These are phyloP conservation scores for Hanseniaspora mollemarum DNA, from an alignment of 805 yeast genomes.

Conservation along the genomic window DNA sequence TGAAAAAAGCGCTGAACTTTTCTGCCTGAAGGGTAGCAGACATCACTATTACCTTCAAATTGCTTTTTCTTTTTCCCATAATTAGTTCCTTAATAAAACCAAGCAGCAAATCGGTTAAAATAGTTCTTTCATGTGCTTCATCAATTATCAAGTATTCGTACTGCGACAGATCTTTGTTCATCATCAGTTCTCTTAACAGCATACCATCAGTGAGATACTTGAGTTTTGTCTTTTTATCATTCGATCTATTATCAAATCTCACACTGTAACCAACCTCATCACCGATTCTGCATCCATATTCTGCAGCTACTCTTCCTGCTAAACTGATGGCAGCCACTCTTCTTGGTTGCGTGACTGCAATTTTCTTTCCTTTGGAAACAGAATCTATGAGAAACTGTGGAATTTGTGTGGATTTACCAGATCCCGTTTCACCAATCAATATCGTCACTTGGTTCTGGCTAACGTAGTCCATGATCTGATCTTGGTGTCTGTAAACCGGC, in stretches of 20 bases:
- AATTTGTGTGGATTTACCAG: constrained; percentile 94
- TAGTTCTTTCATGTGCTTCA: constrained; percentile 96
- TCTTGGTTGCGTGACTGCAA: constrained; percentile 95
- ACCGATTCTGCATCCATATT: constrained; percentile 66
- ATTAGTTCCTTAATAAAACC: constrained; percentile 73
- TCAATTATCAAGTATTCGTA: constrained; percentile 76
- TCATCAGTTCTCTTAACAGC: constrained; percentile 82
- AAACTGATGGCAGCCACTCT: constrained; percentile 93
- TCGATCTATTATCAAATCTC: constrained; percentile 66
- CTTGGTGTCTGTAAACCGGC: constrained; percentile 68
- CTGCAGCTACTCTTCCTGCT: constrained; percentile 87
- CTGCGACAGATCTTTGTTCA: constrained; percentile 48
- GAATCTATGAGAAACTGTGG: constrained; percentile 73
- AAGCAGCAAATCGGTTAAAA: constrained; percentile 75
- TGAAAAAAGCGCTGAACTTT: constrained; percentile 65
- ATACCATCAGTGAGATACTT: constrained; percentile 95
- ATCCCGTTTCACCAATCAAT: constrained; percentile 92
- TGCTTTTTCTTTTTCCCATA: constrained; percentile 34
- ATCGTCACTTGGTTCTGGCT: constrained; percentile 54
- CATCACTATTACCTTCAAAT: constrained; percentile 70
- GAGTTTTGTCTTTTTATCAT: constrained; percentile 47
- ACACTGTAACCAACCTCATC: constrained; percentile 84
- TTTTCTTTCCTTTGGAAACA: constrained; percentile 30
- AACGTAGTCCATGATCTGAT: constrained; percentile 47
- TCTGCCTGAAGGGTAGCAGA: constrained; percentile 92